phyloP scores from a whole-genome alignment of 164 flowering plant species.

The Nymphaea thermarum region DNA sequence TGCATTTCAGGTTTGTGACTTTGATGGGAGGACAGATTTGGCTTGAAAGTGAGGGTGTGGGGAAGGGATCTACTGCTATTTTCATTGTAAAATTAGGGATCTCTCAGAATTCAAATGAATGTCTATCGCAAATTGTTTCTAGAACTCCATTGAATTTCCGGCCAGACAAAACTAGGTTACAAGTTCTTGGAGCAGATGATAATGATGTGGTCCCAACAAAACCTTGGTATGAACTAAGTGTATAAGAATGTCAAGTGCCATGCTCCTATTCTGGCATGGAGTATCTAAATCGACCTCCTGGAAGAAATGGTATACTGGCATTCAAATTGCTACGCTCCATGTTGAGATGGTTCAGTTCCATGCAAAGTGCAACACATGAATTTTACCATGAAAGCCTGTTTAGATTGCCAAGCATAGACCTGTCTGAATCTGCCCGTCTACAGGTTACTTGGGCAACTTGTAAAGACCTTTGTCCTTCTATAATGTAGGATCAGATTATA shows the following conservation, averaged over 20 bases:
- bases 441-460: too few species aligned
- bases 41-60: slow-evolving; percentile 88
- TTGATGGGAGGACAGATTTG: slow-evolving; percentile 89
- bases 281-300: not conserved
- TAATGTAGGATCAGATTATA: too few species aligned
- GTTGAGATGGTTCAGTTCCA: too few species aligned
- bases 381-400: too few species aligned
- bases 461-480: too few species aligned
- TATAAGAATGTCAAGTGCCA: not conserved
- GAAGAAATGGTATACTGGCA: too few species aligned
- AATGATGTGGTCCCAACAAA: slow-evolving; percentile 40
- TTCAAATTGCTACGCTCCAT: too few species aligned
- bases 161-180: slow-evolving; percentile 49
- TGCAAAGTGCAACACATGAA: too few species aligned
- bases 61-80: slow-evolving; percentile 63
- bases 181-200: slow-evolving; percentile 69
- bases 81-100: slow-evolving; percentile 70
- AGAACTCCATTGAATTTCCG: slow-evolving; percentile 25
- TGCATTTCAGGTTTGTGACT: slow-evolving; percentile 54
- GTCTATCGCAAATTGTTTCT: slow-evolving; percentile 23
- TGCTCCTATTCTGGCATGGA: not conserved
- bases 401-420: too few species aligned
- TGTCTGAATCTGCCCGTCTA: too few species aligned
- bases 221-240: not conserved
- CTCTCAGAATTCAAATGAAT: slow-evolving; percentile 33